phyloP scores from a whole-genome alignment of 768 basidiomycete species.

The Hericium coralloides region DNA sequence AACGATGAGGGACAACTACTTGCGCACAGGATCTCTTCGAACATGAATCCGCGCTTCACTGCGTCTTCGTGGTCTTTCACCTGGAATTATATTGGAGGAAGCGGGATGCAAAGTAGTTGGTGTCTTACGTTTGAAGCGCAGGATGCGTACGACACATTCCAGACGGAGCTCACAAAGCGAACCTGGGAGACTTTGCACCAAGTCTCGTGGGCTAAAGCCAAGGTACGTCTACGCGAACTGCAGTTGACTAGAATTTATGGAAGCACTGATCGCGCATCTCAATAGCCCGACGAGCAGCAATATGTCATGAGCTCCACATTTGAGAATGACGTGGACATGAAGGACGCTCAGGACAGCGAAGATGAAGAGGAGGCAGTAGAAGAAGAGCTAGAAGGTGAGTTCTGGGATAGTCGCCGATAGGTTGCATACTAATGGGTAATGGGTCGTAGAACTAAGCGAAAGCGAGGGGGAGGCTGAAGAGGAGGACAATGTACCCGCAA shows the following conservation, averaged over 20 bases:
- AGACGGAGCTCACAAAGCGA: conserved; percentile 54
- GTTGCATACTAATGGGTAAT: background rate
- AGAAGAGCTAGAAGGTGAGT: conserved; percentile 58
- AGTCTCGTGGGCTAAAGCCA: conserved; percentile 68
- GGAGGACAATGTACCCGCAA: conserved; percentile 11
- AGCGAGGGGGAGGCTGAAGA: conserved; percentile 15
- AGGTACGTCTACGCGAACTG: conserved; percentile 35
- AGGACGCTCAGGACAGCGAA: conserved; percentile 49
- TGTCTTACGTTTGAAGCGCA: conserved; percentile 57
- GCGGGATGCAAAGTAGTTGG: conserved; percentile 64
- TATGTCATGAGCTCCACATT: conserved; percentile 70
- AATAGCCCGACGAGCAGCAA: conserved; percentile 71
- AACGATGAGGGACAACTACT: conserved; percentile 41
- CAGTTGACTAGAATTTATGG: background rate
- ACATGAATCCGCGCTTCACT: conserved; percentile 69
- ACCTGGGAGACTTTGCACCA: conserved; percentile 79
- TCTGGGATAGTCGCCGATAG: conserved; percentile 2
- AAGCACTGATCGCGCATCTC: background rate
- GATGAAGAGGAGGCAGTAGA: conserved; percentile 71
- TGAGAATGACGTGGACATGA: conserved; percentile 83
- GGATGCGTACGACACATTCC: conserved; percentile 52
- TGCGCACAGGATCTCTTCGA: conserved; percentile 51
- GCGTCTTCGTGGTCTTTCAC: conserved; percentile 63
- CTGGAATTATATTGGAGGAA: conserved; percentile 71
- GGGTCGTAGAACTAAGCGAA: conserved; percentile 6